A percentile compares a stretch with the other conserved stretches of the same genome.
These are phyloP conservation scores for Yarrowia sp. DNA, from an alignment of 805 yeast genomes.

Conservation along the genomic window DNA sequence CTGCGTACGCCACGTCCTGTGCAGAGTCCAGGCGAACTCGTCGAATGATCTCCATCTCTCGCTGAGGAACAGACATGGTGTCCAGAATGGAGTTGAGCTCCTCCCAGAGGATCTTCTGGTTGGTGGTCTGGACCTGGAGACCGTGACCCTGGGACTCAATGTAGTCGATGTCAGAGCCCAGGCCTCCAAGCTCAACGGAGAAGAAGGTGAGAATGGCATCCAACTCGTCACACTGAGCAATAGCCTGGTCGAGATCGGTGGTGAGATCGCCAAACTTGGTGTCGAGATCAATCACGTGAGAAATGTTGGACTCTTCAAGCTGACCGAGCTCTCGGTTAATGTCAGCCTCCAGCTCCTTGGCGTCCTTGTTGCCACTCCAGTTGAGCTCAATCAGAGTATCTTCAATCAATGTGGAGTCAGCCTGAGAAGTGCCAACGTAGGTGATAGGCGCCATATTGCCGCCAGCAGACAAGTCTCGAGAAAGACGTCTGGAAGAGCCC, in stretches of 20 bases:
- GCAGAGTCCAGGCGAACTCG: conserved; percentile 58
- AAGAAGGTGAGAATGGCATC: conserved; percentile 63
- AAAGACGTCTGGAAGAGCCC: conserved; percentile 22
- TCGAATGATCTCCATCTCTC: conserved; percentile 58
- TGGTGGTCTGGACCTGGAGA: conserved; percentile 80
- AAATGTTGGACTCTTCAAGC: conserved; percentile 68
- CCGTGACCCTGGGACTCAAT: conserved; percentile 82
- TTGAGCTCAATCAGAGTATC: conserved; percentile 79
- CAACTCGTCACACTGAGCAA: conserved; percentile 61
- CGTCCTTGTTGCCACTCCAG: conserved; percentile 75
- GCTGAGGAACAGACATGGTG: conserved; percentile 70
- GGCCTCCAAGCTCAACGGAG: conserved; percentile 66
- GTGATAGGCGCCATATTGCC: conserved; percentile 24
- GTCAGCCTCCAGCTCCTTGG: conserved; percentile 62
- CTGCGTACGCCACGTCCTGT: conserved; percentile 57
- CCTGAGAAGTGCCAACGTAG: conserved; percentile 34
- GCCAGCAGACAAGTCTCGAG: conserved; percentile 13
- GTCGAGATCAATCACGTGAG: conserved; percentile 60
- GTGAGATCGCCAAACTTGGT: conserved; percentile 55
- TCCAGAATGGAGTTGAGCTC: conserved; percentile 72
- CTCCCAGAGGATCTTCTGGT: conserved; percentile 75
- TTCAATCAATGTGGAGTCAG: conserved; percentile 53
- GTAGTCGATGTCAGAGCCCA: conserved; percentile 70
- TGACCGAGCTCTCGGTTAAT: conserved; percentile 65
- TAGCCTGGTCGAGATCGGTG: conserved; percentile 55